Percentiles rank a stretch among this genome's conserved stretches.
Evolutionary conservation across 768 basidiomycete genomes (phyloP).

Genomic region (Auriscalpium microsporum): DNA sequence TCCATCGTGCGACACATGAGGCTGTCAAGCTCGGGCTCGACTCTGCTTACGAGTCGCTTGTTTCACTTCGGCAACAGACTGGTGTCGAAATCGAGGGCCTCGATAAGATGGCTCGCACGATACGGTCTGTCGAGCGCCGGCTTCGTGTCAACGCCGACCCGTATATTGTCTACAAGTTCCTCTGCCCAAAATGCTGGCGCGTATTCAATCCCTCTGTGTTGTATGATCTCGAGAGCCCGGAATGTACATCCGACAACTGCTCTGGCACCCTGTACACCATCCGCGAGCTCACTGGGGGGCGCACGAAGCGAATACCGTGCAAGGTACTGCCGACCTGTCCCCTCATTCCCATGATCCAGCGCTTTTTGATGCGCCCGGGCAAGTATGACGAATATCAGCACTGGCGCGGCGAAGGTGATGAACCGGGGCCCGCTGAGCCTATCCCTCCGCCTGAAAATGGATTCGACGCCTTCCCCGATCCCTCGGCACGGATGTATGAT

Average conservation of each 20-base stretch:
- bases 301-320: too few species aligned
- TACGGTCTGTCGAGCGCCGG: not conserved
- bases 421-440: slow-evolving; percentile 10
- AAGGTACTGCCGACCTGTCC: too few species aligned
- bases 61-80: not conserved
- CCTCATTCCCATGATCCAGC: too few species aligned
- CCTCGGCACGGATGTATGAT: slow-evolving; percentile 12
- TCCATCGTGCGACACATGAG: not conserved
- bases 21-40: not conserved
- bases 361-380: too few species aligned
- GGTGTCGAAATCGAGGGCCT: not conserved
- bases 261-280: not conserved
- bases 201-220: not conserved
- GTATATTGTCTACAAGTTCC: not conserved
- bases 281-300: not conserved
- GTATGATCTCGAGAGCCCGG: not conserved
- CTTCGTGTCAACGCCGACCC: not conserved
- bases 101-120: not conserved
- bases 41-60: not conserved
- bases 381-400: too few species aligned
- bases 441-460: not conserved
- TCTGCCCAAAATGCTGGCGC: not conserved
- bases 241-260: not conserved
- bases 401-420: slow-evolving; percentile 6
- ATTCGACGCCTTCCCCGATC: slow-evolving; percentile 4